Evolutionary conservation across 331 rosid species (phyloP), one percentile per base, ranked within the genome.

Genomic region (Acacia pycnantha): DNA sequence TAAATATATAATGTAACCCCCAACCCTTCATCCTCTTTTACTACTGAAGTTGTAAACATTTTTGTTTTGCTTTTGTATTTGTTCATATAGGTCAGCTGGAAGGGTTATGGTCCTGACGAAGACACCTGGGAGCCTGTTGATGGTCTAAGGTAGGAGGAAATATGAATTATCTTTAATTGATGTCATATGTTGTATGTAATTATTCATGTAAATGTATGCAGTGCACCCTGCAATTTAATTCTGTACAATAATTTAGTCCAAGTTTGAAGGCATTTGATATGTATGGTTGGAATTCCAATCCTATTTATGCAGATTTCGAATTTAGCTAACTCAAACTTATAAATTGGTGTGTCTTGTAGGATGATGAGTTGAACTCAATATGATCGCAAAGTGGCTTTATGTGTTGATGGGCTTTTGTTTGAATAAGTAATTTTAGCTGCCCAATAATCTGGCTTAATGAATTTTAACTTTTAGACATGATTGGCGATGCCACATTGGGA

Each of bases 81-180:
- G 16, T 21, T 16, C 29, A n/a, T 81, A 64, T 73, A 93, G 97
- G 92, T 93, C 74, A 70, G 47, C 5, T 93, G 97, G 97, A 91
- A 89, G 74, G 94, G 94, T 14, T 91, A 93, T 70, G 94, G 77
- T 14, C n/a, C 89, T 72, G 87, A 84, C 14, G 88, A 44, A 33
- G 97, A 93, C 77, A 53, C 97, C 1, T 93, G 97, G 97, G 97
- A 93, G 83, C 97, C 97, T 44, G 79, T 91, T 0, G 79, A 76
- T 7, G 89, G 88, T 61, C 65, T 93, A 22, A 86, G 88, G 97
- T 91, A 51, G 14, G 82, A 40, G 7, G 7, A 18, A 51, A 35
- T 31, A 24, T 44, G 19, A 24, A 71, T 64, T 22, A 3, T 16
- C 47, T 41, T 19, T 27, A 59, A 37, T 13, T 16, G 18, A 26